Evolutionary conservation across 495 filamentous ascomycete genomes (phyloP), one percentile per base, ranked within the genome.

Genomic region (Aspergillus cavernicola): DNA sequence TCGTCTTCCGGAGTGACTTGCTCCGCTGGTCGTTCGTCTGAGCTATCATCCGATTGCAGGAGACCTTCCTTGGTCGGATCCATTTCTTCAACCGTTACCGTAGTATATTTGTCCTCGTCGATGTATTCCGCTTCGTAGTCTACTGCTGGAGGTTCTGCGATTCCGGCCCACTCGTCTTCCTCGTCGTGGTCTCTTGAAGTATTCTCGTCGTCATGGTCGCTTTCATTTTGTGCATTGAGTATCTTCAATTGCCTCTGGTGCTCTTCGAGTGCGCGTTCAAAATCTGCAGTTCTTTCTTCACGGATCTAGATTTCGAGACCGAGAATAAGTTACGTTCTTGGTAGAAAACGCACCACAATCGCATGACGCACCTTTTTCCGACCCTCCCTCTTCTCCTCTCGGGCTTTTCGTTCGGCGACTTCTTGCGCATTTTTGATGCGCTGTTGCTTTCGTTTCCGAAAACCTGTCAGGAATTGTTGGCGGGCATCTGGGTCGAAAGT

Each of bases 61-160:
- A 92, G 63, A 6, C 85, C 88, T 53, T 88, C 83, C 47, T 81
- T 84, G 2, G 88, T 83, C 7, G 92, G 74, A 60, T 86, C 87
- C 64, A 98, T 90, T n/a, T 86, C 86, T 66, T 96, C 90, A 0
- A 98, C 82, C 0, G 89, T 96, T 24, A 98, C 93, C 3, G 88
- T 95, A 15, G 92, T 96, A 63, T 88, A 95, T 66, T 86, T 87
- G 62, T 96, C 92, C 67, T 97, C 93, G 69, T 98, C 93, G 53
- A 96, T 81, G 70, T 96, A 98, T 69, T 96, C 91, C 48, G 92
- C 92, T 62, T 97, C 90, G 58, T 86, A 83, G 64, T 92, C 83
- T 16, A 95, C 67, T 4, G 77, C 74, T 4, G 78, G 76, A 9
- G 78, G 69, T 40, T 86, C 83, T 44, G 56, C 74, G 50, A 85